Percentiles rank a stretch among this genome's conserved stretches.
These are phyloP conservation scores for Sophora flavescens DNA, from an alignment of 306 rosid species.

Conservation along the genomic window DNA sequence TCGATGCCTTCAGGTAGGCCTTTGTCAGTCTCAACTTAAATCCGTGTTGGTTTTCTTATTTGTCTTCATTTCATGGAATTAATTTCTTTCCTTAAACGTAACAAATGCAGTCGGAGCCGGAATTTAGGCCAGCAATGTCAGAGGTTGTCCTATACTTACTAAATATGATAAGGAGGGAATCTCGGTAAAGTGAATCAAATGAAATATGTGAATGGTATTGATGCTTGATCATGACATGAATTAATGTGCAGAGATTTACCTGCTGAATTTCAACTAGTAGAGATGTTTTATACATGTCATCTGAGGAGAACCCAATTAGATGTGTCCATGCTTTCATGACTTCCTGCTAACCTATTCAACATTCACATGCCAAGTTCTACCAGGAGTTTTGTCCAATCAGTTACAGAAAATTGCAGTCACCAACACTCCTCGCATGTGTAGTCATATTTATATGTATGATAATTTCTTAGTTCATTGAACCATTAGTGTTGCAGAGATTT, in stretches of 20 bases:
- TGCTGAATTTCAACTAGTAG: constrained; percentile 42
- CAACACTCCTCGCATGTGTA: constrained; percentile 40
- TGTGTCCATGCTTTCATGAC: constrained; percentile 32
- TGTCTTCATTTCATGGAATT: neutral
- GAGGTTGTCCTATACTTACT: constrained; percentile 86
- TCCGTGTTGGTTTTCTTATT: constrained; percentile 13
- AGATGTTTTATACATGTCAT: constrained; percentile 24
- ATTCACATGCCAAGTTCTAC: constrained; percentile 41
- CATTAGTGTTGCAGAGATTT: constrained; percentile 47
- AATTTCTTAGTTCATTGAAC: constrained; percentile 45
- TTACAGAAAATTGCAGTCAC: constrained; percentile 29
- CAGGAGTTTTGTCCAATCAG: constrained; percentile 41
- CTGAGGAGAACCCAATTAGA: constrained; percentile 39
- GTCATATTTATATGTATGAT: constrained; percentile 42
- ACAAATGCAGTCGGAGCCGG: constrained; percentile 80
- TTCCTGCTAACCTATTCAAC: constrained; percentile 50
- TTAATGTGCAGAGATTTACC: constrained; percentile 45
- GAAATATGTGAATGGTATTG: constrained; percentile 61
- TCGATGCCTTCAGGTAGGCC: constrained; percentile 86
- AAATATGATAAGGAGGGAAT: constrained; percentile 82
- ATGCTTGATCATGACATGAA: constrained; percentile 35
- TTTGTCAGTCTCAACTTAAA: constrained; percentile 16
- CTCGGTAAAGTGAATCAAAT: constrained; percentile 63
- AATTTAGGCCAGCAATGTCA: constrained; percentile 94
- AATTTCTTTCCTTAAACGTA: constrained; percentile 31